These are phyloP conservation scores for Carex parvula DNA, from an alignment of 176 grass and related monocot genomes.

Conservation along the genomic window DNA sequence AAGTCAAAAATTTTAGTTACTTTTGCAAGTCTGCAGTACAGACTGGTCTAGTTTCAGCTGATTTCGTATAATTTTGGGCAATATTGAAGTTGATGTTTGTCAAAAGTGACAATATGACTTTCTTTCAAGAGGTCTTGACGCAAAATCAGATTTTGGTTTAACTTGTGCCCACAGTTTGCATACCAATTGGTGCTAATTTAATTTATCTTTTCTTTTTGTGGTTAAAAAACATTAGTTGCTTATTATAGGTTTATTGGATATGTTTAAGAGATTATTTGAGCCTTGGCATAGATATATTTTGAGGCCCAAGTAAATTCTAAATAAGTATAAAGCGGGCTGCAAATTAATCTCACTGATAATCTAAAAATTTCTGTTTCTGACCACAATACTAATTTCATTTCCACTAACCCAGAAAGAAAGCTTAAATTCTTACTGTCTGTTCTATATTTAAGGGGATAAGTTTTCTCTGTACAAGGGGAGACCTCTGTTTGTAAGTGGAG, in stretches of 20 bases:
- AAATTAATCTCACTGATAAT: neutral
- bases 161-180: neutral
- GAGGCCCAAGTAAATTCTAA: neutral
- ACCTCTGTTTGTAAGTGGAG: constrained; percentile 27
- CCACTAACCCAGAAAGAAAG: neutral
- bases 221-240: neutral
- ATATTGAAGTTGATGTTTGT: neutral
- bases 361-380: neutral
- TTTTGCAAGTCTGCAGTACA: neutral
- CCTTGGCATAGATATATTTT: neutral
- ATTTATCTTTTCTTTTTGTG: neutral
- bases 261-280: neutral
- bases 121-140: neutral
- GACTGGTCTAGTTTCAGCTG: neutral
- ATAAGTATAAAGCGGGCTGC: neutral
- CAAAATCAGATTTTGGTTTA: neutral
- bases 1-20: neutral
- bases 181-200: neutral
- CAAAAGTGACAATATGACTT: neutral
- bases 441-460: constrained; percentile 54
- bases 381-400: neutral
- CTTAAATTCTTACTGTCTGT: constrained; percentile 10
- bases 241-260: neutral
- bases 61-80: neutral
- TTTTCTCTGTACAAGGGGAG: constrained; percentile 38